A percentile compares a stretch with the other conserved stretches of the same genome.
phyloP scores from a whole-genome alignment of 1,139 yeast species.

The Hemisphaericaspora lyxosophila region DNA sequence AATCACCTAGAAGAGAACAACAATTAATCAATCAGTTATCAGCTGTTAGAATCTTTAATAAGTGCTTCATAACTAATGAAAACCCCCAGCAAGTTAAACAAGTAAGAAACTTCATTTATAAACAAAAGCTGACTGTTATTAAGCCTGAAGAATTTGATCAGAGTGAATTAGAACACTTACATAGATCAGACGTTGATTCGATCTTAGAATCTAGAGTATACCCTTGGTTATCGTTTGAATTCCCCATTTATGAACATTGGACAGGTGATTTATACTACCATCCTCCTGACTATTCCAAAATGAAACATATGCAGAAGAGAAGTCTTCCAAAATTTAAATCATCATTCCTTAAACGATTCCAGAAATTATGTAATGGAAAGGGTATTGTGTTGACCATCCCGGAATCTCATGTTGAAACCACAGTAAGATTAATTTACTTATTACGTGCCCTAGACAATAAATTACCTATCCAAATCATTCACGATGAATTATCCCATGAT shows the following conservation, averaged over 20 bases:
- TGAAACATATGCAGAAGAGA: slow-evolving; percentile 10
- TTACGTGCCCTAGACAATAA: slow-evolving; percentile 30
- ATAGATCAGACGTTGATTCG: slow-evolving; percentile 22
- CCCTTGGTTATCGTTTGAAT: slow-evolving; percentile 45
- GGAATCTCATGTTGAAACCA: slow-evolving; percentile 28
- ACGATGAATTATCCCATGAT: slow-evolving; percentile 23
- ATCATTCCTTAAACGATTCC: slow-evolving; percentile 26
- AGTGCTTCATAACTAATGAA: slow-evolving; percentile 39
- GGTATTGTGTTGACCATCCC: slow-evolving; percentile 42
- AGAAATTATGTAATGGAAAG: slow-evolving; percentile 26
- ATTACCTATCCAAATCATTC: slow-evolving; percentile 39
- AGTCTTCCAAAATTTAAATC: slow-evolving; percentile 13
- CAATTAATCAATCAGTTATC: slow-evolving; percentile 39
- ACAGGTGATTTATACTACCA: slow-evolving; percentile 37
- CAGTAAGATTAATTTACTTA: slow-evolving; percentile 28
- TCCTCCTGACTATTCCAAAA: slow-evolving; percentile 37
- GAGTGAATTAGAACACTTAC: slow-evolving; percentile 3
- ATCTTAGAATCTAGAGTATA: slow-evolving; percentile 44
- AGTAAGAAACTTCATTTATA: slow-evolving; percentile 12
- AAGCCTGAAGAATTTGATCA: slow-evolving; percentile 1
- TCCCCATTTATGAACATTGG: slow-evolving; percentile 49
- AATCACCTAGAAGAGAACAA: slow-evolving; percentile 22
- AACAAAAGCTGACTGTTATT: slow-evolving; percentile 11
- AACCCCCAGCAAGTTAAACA: slow-evolving; percentile 11
- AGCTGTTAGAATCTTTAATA: slow-evolving; percentile 44